Evolutionary conservation across 768 basidiomycete genomes (phyloP).

Genomic region (Trametes cingulata): DNA sequence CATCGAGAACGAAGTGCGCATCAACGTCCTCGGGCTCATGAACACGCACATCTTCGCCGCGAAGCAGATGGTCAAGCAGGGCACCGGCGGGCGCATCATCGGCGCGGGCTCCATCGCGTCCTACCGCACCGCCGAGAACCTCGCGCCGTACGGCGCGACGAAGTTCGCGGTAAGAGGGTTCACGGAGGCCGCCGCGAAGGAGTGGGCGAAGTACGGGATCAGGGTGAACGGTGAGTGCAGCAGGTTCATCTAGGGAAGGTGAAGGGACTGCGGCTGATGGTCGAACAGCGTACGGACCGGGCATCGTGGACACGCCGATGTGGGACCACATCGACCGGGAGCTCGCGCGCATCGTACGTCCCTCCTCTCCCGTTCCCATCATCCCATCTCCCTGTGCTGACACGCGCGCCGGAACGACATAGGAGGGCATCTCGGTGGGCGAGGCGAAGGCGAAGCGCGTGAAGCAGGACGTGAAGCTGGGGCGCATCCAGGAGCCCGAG

Average conservation of each 20-base stretch:
- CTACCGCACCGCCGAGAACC: conserved; percentile 34
- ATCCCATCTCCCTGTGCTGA: neutral
- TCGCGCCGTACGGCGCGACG: conserved; percentile 34
- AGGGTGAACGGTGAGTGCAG: conserved; percentile 34
- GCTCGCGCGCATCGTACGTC: conserved; percentile 30
- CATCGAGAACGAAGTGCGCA: conserved; percentile 31
- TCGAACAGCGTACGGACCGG: conserved; percentile 32
- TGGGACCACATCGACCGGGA: conserved; percentile 36
- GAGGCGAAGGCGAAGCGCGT: conserved; percentile 33
- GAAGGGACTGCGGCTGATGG: neutral
- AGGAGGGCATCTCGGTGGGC: conserved; percentile 31
- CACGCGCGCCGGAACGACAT: neutral
- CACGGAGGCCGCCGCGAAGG: conserved; percentile 35
- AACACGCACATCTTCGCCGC: conserved; percentile 37
- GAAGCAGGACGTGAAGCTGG: conserved; percentile 32
- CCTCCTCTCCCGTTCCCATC: neutral
- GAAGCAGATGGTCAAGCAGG: conserved; percentile 38
- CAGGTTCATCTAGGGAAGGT: too few species aligned
- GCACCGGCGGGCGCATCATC: conserved; percentile 33
- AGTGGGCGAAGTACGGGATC: conserved; percentile 36
- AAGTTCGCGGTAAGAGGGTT: conserved; percentile 38
- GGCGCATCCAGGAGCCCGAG: conserved; percentile 35
- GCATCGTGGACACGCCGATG: conserved; percentile 36
- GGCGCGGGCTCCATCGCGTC: conserved; percentile 35
- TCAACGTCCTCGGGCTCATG: conserved; percentile 34